A percentile compares a stretch with the other conserved stretches of the same genome.
phyloP scores from a whole-genome alignment of 2,329 filamentous ascomycete genomes.

The Colletotrichum cereale region DNA sequence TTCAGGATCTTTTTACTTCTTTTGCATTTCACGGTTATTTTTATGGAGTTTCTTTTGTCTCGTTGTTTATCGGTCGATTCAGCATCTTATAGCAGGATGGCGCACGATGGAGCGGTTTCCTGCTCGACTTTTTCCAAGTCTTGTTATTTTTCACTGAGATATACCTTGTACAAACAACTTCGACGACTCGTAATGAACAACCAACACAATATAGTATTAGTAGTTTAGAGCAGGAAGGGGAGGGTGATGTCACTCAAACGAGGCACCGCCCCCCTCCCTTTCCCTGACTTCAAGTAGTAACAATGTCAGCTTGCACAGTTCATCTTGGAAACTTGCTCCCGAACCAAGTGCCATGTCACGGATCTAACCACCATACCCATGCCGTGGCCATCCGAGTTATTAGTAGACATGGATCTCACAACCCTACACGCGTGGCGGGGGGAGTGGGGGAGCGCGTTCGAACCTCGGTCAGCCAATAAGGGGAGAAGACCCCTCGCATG shows the following conservation, averaged over 20 bases:
- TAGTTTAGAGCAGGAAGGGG: slow-evolving; percentile 9
- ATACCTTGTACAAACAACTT: slow-evolving; percentile 31
- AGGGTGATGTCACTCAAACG: not conserved
- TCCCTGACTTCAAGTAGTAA: slow-evolving; percentile 9
- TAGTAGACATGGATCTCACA: not conserved
- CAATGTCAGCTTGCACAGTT: slow-evolving; percentile 28
- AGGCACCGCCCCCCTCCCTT: not conserved
- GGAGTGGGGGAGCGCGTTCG: not conserved
- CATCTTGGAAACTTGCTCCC: slow-evolving; percentile 1
- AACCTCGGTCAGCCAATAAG: not conserved
- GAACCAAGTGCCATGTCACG: not conserved
- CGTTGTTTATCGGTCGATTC: not conserved
- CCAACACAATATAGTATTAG: slow-evolving; percentile 15
- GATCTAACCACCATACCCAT: not conserved
- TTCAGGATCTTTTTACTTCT: not conserved
- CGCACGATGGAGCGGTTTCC: slow-evolving; percentile 6
- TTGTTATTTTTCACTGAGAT: not conserved
- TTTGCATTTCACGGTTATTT: not conserved
- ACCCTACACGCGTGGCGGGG: not conserved
- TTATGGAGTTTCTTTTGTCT: not conserved
- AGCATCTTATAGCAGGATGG: slow-evolving; percentile 7
- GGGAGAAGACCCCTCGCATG: not conserved
- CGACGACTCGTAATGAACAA: slow-evolving; percentile 34
- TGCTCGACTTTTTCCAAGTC: not conserved
- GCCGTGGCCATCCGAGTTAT: not conserved